These are phyloP conservation scores for Nakaseomyces glabratus DNA, from an alignment of 1,139 yeast species.

Conservation along the genomic window DNA sequence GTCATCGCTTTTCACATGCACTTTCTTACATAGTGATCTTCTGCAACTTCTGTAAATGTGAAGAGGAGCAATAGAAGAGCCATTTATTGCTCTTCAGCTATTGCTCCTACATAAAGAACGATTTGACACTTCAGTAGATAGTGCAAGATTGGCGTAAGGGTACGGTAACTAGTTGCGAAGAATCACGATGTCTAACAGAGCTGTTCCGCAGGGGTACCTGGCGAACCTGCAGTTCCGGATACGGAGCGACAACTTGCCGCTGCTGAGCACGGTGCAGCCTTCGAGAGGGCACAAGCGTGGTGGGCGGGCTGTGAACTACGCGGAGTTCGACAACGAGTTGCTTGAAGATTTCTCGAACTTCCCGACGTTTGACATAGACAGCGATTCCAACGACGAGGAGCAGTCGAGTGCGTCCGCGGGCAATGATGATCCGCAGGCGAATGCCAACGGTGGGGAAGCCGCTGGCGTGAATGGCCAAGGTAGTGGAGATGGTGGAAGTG, in stretches of 20 bases:
- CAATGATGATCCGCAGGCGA: conserved; percentile 1
- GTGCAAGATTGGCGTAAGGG: background rate
- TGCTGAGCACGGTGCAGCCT: conserved; percentile 64
- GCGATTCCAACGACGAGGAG: conserved; percentile 13
- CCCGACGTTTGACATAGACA: conserved; percentile 16
- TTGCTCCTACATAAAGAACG: too few relatives aligned
- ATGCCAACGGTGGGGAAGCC: conserved; percentile 2
- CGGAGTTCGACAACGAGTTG: conserved; percentile 74
- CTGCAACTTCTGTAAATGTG: too few relatives aligned
- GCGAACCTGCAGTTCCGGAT: conserved; percentile 63
- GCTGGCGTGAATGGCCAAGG: conserved; percentile 15
- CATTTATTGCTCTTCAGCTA: too few relatives aligned
- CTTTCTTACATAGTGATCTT: too few relatives aligned
- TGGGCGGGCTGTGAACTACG: conserved; percentile 60
- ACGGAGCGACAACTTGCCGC: conserved; percentile 55
- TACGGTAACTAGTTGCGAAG: background rate
- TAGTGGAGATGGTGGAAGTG: conserved; percentile 17
- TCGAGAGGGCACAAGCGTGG: conserved; percentile 75
- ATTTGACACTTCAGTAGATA: too few relatives aligned
- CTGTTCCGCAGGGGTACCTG: conserved; percentile 60
- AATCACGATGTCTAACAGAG: conserved; percentile 1
- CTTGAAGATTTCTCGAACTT: conserved; percentile 45
- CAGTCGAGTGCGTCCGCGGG: conserved; percentile 15
- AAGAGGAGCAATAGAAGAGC: too few relatives aligned
- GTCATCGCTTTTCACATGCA: too few relatives aligned